These are phyloP conservation scores for Lanmaoa pseudosensibilis DNA, from an alignment of 768 basidiomycete genomes.

Conservation along the genomic window DNA sequence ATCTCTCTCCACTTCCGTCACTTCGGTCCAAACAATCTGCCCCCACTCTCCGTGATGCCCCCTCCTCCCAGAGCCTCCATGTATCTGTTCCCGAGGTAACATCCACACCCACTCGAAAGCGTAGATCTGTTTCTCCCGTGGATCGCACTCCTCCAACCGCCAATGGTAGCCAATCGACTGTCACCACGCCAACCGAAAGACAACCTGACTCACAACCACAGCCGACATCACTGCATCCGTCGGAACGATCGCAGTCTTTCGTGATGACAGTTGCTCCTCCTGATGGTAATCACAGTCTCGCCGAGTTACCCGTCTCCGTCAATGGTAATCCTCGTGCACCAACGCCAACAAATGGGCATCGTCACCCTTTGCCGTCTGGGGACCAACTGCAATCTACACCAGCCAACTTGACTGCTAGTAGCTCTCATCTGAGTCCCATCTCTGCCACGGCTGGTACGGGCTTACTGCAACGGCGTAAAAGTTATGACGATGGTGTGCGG, in stretches of 20 bases:
- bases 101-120: slow-evolving; percentile 2
- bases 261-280: slow-evolving; percentile 48
- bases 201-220: slow-evolving; percentile 8
- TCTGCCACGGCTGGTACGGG: slow-evolving; percentile 11
- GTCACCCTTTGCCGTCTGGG: neutral
- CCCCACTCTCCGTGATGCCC: slow-evolving; percentile 25
- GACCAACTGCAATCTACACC: slow-evolving; percentile 21
- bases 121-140: slow-evolving; percentile 14
- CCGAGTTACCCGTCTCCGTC: slow-evolving; percentile 8
- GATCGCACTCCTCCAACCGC: slow-evolving; percentile 4
- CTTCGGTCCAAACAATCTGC: slow-evolving; percentile 25
- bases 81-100: slow-evolving; percentile 10
- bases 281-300: slow-evolving; percentile 11
- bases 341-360: neutral
- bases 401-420: slow-evolving; percentile 1
- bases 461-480: slow-evolving; percentile 36
- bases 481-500: slow-evolving; percentile 45
- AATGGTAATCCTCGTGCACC: slow-evolving; percentile 1
- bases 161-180: neutral
- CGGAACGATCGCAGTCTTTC: slow-evolving; percentile 37
- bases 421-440: slow-evolving; percentile 25
- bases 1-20: slow-evolving; percentile 10
- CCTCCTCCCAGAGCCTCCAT: slow-evolving; percentile 24
- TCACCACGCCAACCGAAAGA: slow-evolving; percentile 23
- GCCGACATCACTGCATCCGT: slow-evolving; percentile 18